phyloP scores from a whole-genome alignment of 371 early-diverging fungal genomes.

The Lichtheimia corymbifera region DNA sequence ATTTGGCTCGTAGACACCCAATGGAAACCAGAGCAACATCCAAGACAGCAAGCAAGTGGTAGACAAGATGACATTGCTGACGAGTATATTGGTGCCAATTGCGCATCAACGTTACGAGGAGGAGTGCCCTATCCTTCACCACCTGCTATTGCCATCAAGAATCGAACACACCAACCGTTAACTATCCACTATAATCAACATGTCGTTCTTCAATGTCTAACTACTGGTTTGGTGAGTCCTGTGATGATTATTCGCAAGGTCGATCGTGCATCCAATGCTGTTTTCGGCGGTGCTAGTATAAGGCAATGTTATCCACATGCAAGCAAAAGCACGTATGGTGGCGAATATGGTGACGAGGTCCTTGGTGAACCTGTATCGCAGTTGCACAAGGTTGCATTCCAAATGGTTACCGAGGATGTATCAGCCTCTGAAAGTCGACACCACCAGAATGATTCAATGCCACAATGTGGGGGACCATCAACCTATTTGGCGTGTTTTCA shows the following conservation, averaged over 20 bases:
- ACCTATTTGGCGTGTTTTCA: conserved; percentile 75
- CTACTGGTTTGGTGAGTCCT: conserved; percentile 80
- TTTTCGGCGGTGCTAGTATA: conserved; percentile 44
- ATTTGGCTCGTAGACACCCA: conserved; percentile 82
- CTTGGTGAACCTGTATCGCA: conserved; percentile 78
- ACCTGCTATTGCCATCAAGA: conserved; percentile 66
- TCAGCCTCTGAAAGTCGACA: conserved; percentile 6
- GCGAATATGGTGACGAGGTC: conserved; percentile 52
- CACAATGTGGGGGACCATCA: conserved; percentile 32
- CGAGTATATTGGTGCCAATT: conserved; percentile 18
- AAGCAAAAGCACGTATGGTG: conserved; percentile 15
- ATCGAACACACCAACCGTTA: conserved; percentile 40
- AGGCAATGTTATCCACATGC: neutral
- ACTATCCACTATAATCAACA: conserved; percentile 84
- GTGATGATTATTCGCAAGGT: conserved; percentile 83
- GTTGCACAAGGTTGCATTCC: conserved; percentile 88
- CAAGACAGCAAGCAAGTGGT: conserved; percentile 31
- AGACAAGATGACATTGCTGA: neutral
- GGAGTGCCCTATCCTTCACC: conserved; percentile 65
- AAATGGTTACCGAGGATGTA: conserved; percentile 58
- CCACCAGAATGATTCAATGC: conserved; percentile 6
- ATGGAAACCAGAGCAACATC: conserved; percentile 28
- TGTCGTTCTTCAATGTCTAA: conserved; percentile 78
- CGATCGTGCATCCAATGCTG: conserved; percentile 75
- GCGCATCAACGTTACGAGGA: conserved; percentile 16